These are phyloP conservation scores for Elaeagnus macrophylla DNA, from an alignment of 306 rosid genomes.

Conservation along the genomic window DNA sequence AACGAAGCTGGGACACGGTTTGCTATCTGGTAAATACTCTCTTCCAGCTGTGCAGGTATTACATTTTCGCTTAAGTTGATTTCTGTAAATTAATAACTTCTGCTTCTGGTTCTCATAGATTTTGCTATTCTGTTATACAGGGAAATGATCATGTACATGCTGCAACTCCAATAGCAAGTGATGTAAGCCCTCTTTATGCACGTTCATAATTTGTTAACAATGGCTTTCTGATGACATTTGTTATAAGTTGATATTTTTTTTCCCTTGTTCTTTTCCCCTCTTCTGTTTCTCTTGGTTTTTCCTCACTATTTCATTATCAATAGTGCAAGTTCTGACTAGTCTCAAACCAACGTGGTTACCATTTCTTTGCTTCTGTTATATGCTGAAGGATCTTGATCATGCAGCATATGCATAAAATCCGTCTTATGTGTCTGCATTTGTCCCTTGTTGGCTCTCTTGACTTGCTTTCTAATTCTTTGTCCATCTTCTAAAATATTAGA, in stretches of 20 bases:
- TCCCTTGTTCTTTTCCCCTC: no score
- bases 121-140: conserved; percentile 34
- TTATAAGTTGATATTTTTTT: no score
- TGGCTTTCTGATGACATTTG: background rate
- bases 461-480: background rate
- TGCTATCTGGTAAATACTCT: conserved; percentile 81
- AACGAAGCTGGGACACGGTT: conserved; percentile 75
- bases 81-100: conserved; percentile 9
- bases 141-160: conserved; percentile 37
- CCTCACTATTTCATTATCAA: no score
- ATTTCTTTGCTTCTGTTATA: no score
- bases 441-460: conserved; percentile 11
- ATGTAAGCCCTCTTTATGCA: conserved; percentile 36
- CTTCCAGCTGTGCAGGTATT: conserved; percentile 56
- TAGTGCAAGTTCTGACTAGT: no score
- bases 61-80: background rate
- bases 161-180: conserved; percentile 35
- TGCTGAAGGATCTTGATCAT: no score
- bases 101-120: conserved; percentile 3
- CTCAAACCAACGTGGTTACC: no score
- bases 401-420: background rate
- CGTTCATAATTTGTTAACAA: background rate
- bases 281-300: no score
- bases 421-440: background rate
- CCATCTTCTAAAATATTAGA: conserved; percentile 31